Base-by-base conservation (phyloP, 2,329 filamentous ascomycete species). In the Ophiocordyceps camponoti-rufipedis region DNA sequence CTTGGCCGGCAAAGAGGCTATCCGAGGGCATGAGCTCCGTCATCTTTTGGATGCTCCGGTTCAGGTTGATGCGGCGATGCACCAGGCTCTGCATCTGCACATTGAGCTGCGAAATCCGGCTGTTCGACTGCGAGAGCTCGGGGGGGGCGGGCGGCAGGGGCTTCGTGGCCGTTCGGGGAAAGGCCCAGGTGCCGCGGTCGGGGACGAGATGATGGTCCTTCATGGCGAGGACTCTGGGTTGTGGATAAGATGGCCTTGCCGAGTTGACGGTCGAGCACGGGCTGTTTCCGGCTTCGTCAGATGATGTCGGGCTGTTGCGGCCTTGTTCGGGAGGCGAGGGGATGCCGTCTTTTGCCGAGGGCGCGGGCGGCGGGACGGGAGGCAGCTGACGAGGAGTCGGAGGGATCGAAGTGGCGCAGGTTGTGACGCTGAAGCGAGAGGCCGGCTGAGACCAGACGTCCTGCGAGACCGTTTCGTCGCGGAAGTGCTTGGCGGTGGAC, bases 11-110 rank as follows among this genome's bases (percentile, higher is more conserved):
- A 55, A 83, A 66, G 38, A 85, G 68, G 50, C 73, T 76, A 57
- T 84, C 80, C 33, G 72, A 77, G 39, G 82, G 82, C 69, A 87
- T 82, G 48, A 87, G 70, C 58, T 85, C 78, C 48, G 79, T 85
- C 69, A 89, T 79, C 59, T 89, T 82, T 50, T 74, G 68, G 57
- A 91, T 84, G 49, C 81, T 77, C 23, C 71, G 77, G 56, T 75
- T 72, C 55, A 89, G 75, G 61, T 88, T 89, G 49, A 72, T 67
- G 46, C 80, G 75, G 41, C 83, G 75, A 55, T 82, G 77, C 1
- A 68, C 67, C 8, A 91, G 70, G 43, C 74, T 71, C 40, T 78
- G 69, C 29, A 84, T 72, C 53, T 76, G 73, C 5, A 78, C 75
- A 54, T 82, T 75, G 23, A 91, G 69, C 48, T 72, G 69, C 10